Conservation (phyloP, 495 filamentous ascomycete genomes). For the Penicillium atrosanguineum region DNA sequence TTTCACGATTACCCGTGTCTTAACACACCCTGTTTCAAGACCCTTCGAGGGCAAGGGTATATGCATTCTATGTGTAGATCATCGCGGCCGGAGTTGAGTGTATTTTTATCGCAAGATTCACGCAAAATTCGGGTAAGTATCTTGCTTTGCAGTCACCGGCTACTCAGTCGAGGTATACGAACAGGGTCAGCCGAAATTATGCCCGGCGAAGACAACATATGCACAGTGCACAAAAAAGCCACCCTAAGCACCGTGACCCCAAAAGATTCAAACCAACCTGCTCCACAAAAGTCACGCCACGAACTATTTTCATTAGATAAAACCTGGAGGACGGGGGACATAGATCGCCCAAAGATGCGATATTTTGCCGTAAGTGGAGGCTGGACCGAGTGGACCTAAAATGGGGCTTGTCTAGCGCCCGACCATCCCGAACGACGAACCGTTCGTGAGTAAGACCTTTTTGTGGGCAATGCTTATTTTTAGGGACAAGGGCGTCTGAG, state of each 20-base stretch:
- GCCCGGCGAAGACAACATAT: too few relatives aligned
- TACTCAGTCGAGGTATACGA: background rate
- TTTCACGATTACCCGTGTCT: conserved; percentile 16
- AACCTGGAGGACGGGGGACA: background rate
- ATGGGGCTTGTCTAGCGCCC: conserved; percentile 3
- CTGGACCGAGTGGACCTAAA: conserved; percentile 2
- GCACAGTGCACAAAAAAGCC: too few relatives aligned
- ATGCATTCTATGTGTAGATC: conserved; percentile 3
- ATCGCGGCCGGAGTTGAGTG: background rate
- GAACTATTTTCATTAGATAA: conserved; percentile 4
- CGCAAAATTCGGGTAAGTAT: background rate
- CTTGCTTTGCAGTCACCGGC: background rate
- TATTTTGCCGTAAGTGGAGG: conserved; percentile 3
- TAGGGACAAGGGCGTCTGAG: conserved; percentile 3
- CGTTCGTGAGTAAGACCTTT: conserved; percentile 8
- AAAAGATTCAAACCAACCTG: background rate
- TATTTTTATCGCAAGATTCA: background rate
- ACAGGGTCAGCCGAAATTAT: too few relatives aligned
- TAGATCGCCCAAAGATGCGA: conserved; percentile 9
- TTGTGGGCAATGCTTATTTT: conserved; percentile 12
- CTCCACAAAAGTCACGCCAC: background rate
- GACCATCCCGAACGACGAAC: conserved; percentile 15
- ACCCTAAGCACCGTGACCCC: too few relatives aligned
- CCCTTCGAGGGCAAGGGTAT: background rate
- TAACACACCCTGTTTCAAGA: conserved; percentile 9